phyloP scores from a whole-genome alignment of 2,329 filamentous ascomycete genomes.

The Pyricularia grisea region DNA sequence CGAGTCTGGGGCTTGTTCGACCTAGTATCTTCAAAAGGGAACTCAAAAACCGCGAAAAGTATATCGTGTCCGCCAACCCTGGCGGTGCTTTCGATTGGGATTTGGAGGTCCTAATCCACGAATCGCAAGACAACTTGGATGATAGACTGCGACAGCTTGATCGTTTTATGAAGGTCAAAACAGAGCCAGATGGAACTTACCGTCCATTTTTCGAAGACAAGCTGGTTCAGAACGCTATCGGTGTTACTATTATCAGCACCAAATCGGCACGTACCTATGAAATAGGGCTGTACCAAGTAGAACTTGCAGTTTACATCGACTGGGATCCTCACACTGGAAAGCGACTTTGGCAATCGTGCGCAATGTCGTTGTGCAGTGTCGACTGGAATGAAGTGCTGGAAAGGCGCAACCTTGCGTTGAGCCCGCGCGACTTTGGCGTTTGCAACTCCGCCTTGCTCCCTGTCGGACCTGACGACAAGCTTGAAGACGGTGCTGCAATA shows the following conservation, averaged over 20 bases:
- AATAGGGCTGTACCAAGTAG: constrained; percentile 18
- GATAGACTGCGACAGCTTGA: constrained; percentile 14
- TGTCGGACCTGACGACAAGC: neutral
- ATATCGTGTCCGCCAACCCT: constrained; percentile 22
- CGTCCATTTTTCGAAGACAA: constrained; percentile 16
- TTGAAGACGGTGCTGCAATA: neutral
- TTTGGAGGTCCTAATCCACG: constrained; percentile 19
- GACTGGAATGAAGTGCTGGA: constrained; percentile 18
- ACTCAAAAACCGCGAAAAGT: constrained; percentile 11
- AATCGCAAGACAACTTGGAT: constrained; percentile 10
- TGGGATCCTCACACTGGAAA: constrained; percentile 13
- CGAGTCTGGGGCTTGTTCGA: neutral
- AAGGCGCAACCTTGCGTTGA: constrained; percentile 2
- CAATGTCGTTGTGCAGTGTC: constrained; percentile 18
- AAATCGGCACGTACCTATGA: constrained; percentile 2
- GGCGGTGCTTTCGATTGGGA: constrained; percentile 26
- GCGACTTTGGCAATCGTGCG: constrained; percentile 4
- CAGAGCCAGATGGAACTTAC: constrained; percentile 12
- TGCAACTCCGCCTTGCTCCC: constrained; percentile 7
- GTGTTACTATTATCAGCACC: neutral
- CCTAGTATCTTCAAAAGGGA: constrained; percentile 4
- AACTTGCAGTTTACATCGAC: constrained; percentile 24
- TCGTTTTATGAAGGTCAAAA: constrained; percentile 14
- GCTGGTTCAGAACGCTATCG: constrained; percentile 22
- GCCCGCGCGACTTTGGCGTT: constrained; percentile 10